Evolutionary conservation across 1,284 basidiomycete species (phyloP).

Genomic region (Anthracocystis panici-leucophaei): DNA sequence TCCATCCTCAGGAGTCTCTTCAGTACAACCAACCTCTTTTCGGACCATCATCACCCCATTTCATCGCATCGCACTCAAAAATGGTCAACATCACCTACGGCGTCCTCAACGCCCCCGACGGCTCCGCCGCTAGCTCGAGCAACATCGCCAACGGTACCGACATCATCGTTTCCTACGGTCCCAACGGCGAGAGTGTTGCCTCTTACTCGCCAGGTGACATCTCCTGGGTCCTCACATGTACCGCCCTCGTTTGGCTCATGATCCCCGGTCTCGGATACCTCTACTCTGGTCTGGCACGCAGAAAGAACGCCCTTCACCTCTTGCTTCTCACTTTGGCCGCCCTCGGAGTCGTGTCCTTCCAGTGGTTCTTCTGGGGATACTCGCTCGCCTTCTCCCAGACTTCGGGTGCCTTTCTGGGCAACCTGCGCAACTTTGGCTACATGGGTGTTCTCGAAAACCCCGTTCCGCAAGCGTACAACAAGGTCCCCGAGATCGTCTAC

Average conservation of each 20-base stretch:
- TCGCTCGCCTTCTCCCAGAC: conserved; percentile 74
- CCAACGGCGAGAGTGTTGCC: conserved; percentile 40
- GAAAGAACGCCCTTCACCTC: conserved; percentile 74
- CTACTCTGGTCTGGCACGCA: conserved; percentile 85
- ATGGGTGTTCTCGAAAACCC: conserved; percentile 80
- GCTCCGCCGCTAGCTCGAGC: conserved; percentile 21
- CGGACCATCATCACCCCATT: not conserved
- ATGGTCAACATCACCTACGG: conserved; percentile 63
- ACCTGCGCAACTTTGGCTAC: conserved; percentile 75
- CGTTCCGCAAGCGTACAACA: conserved; percentile 76
- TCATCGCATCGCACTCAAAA: not conserved
- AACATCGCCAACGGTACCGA: conserved; percentile 55
- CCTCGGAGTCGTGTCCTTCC: conserved; percentile 72
- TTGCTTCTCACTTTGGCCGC: conserved; percentile 72
- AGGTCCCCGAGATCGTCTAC: conserved; percentile 72
- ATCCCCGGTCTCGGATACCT: conserved; percentile 80
- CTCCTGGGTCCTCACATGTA: conserved; percentile 76
- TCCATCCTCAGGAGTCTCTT: not conserved
- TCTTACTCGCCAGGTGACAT: conserved; percentile 63
- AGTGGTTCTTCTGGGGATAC: conserved; percentile 73
- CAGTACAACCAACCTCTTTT: not conserved
- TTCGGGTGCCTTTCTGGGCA: conserved; percentile 78
- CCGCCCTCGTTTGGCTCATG: conserved; percentile 79
- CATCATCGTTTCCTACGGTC: conserved; percentile 63
- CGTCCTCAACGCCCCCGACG: conserved; percentile 35